These are phyloP conservation scores for Tinospora cordifolia DNA, from an alignment of 164 flowering plant genomes.

Conservation along the genomic window DNA sequence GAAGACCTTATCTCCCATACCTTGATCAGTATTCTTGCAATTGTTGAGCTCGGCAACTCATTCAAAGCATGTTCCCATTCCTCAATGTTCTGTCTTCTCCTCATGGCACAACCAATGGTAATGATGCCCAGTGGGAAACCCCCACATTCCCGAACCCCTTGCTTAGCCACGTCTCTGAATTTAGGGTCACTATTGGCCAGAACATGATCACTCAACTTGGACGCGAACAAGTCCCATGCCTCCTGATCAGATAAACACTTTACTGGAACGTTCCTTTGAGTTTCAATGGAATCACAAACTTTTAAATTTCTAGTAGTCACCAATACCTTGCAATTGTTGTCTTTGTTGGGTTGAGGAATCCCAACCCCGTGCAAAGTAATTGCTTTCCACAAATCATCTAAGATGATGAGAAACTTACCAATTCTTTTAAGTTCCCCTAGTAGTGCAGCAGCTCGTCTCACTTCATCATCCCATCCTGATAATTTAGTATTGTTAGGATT, in stretches of 20 bases:
- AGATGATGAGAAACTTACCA: slow-evolving; percentile 17
- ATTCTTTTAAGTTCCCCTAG: neutral
- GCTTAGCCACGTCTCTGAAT: slow-evolving; percentile 5
- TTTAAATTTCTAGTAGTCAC: slow-evolving; percentile 16
- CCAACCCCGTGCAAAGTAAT: slow-evolving; percentile 21
- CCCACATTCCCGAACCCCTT: slow-evolving; percentile 11
- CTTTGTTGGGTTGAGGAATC: slow-evolving; percentile 18
- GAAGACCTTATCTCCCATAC: slow-evolving; percentile 10
- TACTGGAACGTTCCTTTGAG: slow-evolving; percentile 10
- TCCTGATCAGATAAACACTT: slow-evolving; percentile 10
- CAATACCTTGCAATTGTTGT: slow-evolving; percentile 17
- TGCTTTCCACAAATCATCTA: slow-evolving; percentile 27
- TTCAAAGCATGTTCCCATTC: slow-evolving; percentile 23
- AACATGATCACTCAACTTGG: slow-evolving; percentile 11
- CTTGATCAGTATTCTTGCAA: neutral
- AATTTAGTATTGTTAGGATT: too few relatives aligned
- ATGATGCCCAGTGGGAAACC: slow-evolving; percentile 25
- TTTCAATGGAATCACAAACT: slow-evolving; percentile 20
- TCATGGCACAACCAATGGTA: slow-evolving; percentile 17
- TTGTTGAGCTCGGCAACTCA: slow-evolving; percentile 6
- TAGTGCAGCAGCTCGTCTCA: too few relatives aligned
- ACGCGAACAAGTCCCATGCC: slow-evolving; percentile 15
- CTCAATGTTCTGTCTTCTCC: neutral
- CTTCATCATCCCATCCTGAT: too few relatives aligned
- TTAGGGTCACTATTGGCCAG: neutral